These are phyloP conservation scores for Firmiana major DNA, from an alignment of 345 rosid species.

Conservation along the genomic window DNA sequence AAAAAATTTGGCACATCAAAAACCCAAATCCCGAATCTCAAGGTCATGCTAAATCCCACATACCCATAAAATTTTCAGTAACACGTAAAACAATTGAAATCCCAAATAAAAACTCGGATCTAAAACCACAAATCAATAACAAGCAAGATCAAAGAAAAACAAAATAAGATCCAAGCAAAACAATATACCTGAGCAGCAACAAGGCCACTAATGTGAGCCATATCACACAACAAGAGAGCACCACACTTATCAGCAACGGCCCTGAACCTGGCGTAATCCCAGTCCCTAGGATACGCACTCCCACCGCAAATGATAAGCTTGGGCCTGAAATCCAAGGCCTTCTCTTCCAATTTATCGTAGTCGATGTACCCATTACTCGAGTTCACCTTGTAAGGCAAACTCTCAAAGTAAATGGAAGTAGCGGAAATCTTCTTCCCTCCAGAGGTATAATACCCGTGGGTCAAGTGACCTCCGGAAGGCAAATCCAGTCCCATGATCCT, in stretches of 20 bases:
- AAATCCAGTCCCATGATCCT: constrained; percentile 97
- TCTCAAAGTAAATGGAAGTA: constrained; percentile 95
- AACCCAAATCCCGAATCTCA: not conserved
- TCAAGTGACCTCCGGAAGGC: constrained; percentile 96
- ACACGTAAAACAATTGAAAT: not conserved
- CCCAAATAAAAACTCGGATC: not conserved
- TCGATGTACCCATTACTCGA: constrained; percentile 78
- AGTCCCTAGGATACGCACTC: constrained; percentile 97
- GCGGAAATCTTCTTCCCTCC: constrained; percentile 99
- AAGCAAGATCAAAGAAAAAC: constrained; percentile 1
- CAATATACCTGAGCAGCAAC: constrained; percentile 93
- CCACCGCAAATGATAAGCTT: constrained; percentile 95
- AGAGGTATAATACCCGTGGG: constrained; percentile 95
- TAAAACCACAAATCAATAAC: not conserved
- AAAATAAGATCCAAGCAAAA: not conserved
- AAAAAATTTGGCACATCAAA: too few species aligned
- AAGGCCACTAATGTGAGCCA: constrained; percentile 99
- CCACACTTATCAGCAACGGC: constrained; percentile 87
- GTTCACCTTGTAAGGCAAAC: constrained; percentile 96
- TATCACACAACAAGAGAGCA: constrained; percentile 93
- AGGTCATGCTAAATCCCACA: not conserved
- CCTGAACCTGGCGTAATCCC: constrained; percentile 86
- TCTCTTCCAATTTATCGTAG: constrained; percentile 95
- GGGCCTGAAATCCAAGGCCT: constrained; percentile 97
- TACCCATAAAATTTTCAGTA: not conserved